Percentiles rank a stretch among this genome's conserved stretches.
Conservation (phyloP, 1,139 yeast genomes). For the Candida sp. region DNA sequence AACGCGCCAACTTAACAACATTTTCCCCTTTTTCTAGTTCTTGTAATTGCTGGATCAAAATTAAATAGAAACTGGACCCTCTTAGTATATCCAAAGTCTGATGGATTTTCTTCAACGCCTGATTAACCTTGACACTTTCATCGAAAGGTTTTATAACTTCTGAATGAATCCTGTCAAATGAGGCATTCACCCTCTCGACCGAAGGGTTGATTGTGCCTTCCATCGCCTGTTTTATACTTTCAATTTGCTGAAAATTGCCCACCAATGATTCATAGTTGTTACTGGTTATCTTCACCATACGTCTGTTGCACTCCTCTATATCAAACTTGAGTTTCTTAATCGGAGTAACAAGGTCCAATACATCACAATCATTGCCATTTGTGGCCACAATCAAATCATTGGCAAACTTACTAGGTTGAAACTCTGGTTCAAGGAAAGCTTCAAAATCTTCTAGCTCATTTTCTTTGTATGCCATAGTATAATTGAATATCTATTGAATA, state of each 20-base stretch:
- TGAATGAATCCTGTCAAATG: constrained; percentile 64
- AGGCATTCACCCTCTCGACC: constrained; percentile 53
- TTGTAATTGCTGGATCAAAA: constrained; percentile 61
- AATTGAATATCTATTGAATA: not conserved
- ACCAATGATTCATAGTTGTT: constrained; percentile 56
- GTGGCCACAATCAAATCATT: constrained; percentile 68
- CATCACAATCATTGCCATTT: constrained; percentile 52
- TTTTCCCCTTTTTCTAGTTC: constrained; percentile 22
- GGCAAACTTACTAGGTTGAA: constrained; percentile 58
- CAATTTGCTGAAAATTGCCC: constrained; percentile 50
- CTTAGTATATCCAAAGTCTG: constrained; percentile 65
- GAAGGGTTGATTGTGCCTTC: constrained; percentile 44
- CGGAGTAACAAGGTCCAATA: constrained; percentile 70
- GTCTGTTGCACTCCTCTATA: constrained; percentile 63
- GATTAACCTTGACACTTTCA: constrained; percentile 53
- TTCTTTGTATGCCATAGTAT: not conserved
- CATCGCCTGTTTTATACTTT: constrained; percentile 37
- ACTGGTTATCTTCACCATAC: constrained; percentile 50
- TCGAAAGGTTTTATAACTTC: constrained; percentile 73
- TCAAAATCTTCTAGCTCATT: constrained; percentile 52
- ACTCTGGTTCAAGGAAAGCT: constrained; percentile 54
- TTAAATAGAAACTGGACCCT: constrained; percentile 65
- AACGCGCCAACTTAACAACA: constrained; percentile 27
- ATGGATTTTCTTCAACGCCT: constrained; percentile 67
- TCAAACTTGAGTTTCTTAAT: constrained; percentile 73